Evolutionary conservation across 805 yeast genomes (phyloP).

Genomic region (Vanderwaltozyma yarrowii): DNA sequence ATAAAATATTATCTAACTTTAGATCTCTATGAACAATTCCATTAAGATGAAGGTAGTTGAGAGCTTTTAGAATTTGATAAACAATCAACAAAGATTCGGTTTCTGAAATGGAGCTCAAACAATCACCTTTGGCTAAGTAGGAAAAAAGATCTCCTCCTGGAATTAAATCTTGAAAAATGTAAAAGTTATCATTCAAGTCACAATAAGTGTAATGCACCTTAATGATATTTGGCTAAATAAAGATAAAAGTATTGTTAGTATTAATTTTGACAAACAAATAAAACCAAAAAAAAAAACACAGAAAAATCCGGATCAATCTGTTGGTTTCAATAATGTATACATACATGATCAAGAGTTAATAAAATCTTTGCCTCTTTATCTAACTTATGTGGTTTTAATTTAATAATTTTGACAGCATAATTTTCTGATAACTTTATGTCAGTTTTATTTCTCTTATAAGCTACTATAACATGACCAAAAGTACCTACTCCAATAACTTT

Average conservation of each 20-base stretch:
- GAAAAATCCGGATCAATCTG: too few species aligned
- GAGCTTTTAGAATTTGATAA: constrained; percentile 47
- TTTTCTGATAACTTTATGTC: constrained; percentile 4
- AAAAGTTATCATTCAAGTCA: constrained; percentile 24
- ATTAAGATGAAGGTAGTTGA: constrained; percentile 42
- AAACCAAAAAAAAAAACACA: too few species aligned
- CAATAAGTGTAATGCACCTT: constrained; percentile 32
- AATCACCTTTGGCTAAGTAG: constrained; percentile 36
- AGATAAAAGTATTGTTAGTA: constrained; percentile 12
- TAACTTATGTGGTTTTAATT: constrained; percentile 19
- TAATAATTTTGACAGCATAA: constrained; percentile 43
- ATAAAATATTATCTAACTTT: constrained; percentile 53
- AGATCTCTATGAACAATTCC: constrained; percentile 59
- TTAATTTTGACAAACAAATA: too few species aligned
- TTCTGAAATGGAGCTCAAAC: constrained; percentile 38
- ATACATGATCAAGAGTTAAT: constrained; percentile 28
- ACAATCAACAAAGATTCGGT: constrained; percentile 43
- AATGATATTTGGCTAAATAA: constrained; percentile 34
- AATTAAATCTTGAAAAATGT: constrained; percentile 39
- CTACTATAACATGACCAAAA: constrained; percentile 41
- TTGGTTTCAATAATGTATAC: not conserved
- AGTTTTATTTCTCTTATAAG: constrained; percentile 2
- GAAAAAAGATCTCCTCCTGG: constrained; percentile 54
- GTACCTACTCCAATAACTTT: constrained; percentile 45
- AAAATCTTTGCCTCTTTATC: constrained; percentile 38